Percentiles rank a stretch among this genome's conserved stretches.
Evolutionary conservation across 2,329 filamentous ascomycete species (phyloP).

Genomic region (Penicillium sp.): DNA sequence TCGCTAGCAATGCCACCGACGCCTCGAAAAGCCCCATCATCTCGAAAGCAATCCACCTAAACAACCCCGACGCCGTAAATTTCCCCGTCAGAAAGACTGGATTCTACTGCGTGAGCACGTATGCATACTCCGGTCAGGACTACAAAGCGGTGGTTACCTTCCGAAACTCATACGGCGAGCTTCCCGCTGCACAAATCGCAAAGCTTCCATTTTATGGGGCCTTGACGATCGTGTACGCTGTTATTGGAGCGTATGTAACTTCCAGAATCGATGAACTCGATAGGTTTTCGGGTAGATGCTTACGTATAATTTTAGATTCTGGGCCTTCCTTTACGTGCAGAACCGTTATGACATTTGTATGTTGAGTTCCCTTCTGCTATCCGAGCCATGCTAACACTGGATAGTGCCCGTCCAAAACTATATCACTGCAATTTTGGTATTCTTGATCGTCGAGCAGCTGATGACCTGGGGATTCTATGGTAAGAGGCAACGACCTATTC

Average conservation of each 20-base stretch:
- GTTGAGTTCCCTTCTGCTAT: slow-evolving; percentile 23
- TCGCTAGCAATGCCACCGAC: slow-evolving; percentile 71
- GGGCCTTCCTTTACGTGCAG: slow-evolving; percentile 94
- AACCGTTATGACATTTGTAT: slow-evolving; percentile 84
- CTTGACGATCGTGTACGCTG: slow-evolving; percentile 87
- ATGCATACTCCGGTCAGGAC: slow-evolving; percentile 62
- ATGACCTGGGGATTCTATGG: slow-evolving; percentile 99
- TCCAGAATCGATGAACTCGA: not conserved
- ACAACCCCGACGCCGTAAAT: slow-evolving; percentile 66
- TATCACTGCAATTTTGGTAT: slow-evolving; percentile 93
- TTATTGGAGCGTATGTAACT: slow-evolving; percentile 65
- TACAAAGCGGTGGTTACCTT: slow-evolving; percentile 86
- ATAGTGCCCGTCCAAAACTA: slow-evolving; percentile 95
- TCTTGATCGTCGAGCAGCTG: slow-evolving; percentile 91
- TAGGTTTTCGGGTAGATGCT: slow-evolving; percentile 11
- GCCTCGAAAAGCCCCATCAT: slow-evolving; percentile 69
- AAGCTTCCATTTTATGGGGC: slow-evolving; percentile 97
- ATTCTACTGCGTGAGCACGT: slow-evolving; percentile 90
- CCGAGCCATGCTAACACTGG: slow-evolving; percentile 32
- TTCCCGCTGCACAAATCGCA: slow-evolving; percentile 90
- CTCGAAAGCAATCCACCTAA: slow-evolving; percentile 78
- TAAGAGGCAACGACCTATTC: slow-evolving; percentile 38
- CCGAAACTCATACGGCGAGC: slow-evolving; percentile 92
- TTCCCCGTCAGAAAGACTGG: slow-evolving; percentile 87
- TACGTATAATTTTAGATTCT: slow-evolving; percentile 58